Evolutionary conservation across 768 basidiomycete species (phyloP).

Genomic region (Tulasnella sp.): DNA sequence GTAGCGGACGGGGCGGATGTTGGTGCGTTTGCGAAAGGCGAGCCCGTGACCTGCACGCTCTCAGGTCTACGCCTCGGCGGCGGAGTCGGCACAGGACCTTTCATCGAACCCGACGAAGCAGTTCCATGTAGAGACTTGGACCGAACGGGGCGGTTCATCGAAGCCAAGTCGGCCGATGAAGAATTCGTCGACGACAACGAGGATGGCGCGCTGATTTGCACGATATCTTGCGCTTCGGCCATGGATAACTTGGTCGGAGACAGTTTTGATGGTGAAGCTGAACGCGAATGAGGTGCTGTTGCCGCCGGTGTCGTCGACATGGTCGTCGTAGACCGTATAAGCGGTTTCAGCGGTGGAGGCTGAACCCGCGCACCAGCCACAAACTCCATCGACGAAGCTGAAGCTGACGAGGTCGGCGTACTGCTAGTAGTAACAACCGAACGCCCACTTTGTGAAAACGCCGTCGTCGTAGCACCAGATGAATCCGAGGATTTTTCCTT

Average conservation of each 20-base stretch:
- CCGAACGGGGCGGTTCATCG: neutral
- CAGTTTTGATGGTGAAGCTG: neutral
- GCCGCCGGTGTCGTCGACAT: neutral
- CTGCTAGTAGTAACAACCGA: neutral
- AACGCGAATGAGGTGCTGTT: neutral
- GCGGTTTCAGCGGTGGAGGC: constrained; percentile 8
- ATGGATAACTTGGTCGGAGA: constrained; percentile 4
- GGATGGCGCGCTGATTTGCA: neutral
- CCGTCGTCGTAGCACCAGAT: neutral
- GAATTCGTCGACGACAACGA: neutral
- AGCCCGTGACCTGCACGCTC: constrained; percentile 7
- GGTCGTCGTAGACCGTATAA: constrained; percentile 6
- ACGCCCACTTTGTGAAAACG: neutral
- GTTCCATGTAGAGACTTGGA: constrained; percentile 14
- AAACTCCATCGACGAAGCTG: constrained; percentile 7
- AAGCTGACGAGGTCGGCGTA: constrained; percentile 5
- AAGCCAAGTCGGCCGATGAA: neutral
- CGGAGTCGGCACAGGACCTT: constrained; percentile 7
- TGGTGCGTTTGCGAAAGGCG: neutral
- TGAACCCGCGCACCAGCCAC: neutral
- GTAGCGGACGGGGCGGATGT: neutral
- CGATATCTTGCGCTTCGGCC: neutral
- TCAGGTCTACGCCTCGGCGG: constrained; percentile 12
- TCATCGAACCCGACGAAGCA: neutral
- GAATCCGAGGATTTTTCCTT: constrained; percentile 13